phyloP scores from a whole-genome alignment of 192 early-diverging fungal species.

The Haplosporangium gracile region DNA sequence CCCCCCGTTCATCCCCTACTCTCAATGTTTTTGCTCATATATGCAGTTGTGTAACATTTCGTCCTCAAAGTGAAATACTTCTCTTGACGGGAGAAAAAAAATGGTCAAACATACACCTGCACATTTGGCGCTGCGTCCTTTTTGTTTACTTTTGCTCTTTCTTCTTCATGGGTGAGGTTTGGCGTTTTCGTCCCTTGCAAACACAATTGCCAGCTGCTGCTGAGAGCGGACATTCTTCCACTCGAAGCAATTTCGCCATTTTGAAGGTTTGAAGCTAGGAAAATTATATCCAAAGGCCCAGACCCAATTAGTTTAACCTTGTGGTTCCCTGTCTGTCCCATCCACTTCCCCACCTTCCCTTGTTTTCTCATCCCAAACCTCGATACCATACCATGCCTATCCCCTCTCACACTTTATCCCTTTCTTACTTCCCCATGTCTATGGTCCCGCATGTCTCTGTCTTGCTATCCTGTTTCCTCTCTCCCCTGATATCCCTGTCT shows the following conservation, averaged over 20 bases:
- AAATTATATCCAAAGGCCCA: background rate
- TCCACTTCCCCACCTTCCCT: background rate
- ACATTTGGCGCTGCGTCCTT: background rate
- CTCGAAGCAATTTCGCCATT: no score
- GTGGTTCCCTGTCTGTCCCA: background rate
- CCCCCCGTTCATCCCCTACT: background rate
- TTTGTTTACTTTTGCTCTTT: no score
- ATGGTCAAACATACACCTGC: background rate
- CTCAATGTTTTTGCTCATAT: background rate
- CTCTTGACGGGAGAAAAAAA: background rate
- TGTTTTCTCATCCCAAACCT: background rate
- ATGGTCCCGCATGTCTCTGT: background rate
- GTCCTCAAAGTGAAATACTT: background rate
- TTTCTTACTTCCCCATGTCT: no score
- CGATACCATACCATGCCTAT: background rate
- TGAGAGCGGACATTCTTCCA: no score
- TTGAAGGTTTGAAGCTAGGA: no score
- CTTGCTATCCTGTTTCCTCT: background rate
- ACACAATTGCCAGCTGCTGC: no score
- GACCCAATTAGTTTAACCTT: background rate
- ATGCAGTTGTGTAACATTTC: conserved; percentile 1
- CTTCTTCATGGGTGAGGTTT: no score
- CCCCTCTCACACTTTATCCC: background rate
- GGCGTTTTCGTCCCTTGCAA: no score
- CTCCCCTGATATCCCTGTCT: background rate